Base-by-base conservation (phyloP, 2,329 filamentous ascomycete species). In the Botryotinia narcissicola region DNA sequence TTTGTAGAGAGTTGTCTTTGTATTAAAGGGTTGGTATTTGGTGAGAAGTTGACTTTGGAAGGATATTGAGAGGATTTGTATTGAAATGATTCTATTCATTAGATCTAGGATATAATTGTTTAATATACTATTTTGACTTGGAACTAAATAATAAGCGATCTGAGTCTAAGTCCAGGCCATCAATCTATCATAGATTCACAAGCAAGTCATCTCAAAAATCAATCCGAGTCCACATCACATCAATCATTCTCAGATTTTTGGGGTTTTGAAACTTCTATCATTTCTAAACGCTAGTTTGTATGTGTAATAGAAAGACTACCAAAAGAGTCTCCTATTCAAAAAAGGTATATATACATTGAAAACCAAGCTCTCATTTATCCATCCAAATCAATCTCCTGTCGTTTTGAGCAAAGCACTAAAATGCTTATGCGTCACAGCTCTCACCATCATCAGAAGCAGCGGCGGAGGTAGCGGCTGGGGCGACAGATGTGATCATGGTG, bases 271-370 rank as follows among this genome's bases (percentile, higher is more conserved):
- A 67, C 22, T n/a, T 40, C 46, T 67, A 67, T 67, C 64, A 67
- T 67, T 67, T 40, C 46, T 67, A 54, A 18, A 67, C 46, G 46
- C 25, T 67, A 20, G 32, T 29, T n/a, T 67, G 46, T 67, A 29
- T 29, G 46, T 54, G 16, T 54, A n/a, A 67, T n/a, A 54, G 7
- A 9, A 54, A 35, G 37, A 51, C 32, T 48, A 9, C 29, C n/a
- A 37, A 37, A 35, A 3, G 7, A 51, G 44, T 18, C 44, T 46
- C 20, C 46, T 54, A 18, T 14, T 35, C 10, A 64, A 40, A 67
- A 67, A 54, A 16, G n/a, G 18, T 63, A 54, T 67, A 67, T 54
- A 40, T 67, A 67, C 64, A 67, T 67, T 40, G 64, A 67, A 67
- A 54, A 29, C 16, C 25, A 12, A 54, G 4, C 25, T 35, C 22